Conservation (phyloP, 2,329 filamentous ascomycete species). For the Aspergillus proliferans region DNA sequence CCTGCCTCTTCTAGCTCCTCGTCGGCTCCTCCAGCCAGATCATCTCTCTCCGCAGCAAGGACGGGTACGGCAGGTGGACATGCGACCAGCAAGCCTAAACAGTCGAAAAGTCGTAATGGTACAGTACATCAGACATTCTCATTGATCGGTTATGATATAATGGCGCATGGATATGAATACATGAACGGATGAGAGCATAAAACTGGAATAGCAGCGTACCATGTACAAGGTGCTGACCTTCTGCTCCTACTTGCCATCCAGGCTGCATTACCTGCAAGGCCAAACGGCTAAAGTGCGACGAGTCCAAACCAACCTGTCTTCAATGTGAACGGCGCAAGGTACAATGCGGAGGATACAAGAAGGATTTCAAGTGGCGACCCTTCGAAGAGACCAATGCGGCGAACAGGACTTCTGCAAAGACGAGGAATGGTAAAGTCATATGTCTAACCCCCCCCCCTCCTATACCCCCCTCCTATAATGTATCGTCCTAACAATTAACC, state of each 20-base stretch:
- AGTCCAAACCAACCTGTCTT: conserved; percentile 61
- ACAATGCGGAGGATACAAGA: conserved; percentile 64
- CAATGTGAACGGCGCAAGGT: conserved; percentile 62
- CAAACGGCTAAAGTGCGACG: conserved; percentile 68
- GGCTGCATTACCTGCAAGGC: conserved; percentile 69
- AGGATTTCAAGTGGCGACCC: conserved; percentile 68
- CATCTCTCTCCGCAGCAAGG: conserved; percentile 3
- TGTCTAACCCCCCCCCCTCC: neutral
- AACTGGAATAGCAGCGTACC: neutral
- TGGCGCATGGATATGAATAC: conserved; percentile 3
- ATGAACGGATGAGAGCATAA: conserved; percentile 3
- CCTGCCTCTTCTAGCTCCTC: neutral
- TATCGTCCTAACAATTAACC: neutral
- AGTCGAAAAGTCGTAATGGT: conserved; percentile 72
- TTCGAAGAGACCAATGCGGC: conserved; percentile 59
- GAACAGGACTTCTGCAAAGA: conserved; percentile 30
- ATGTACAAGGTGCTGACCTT: conserved; percentile 24
- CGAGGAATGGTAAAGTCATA: conserved; percentile 39
- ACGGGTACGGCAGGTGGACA: conserved; percentile 1
- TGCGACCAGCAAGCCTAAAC: conserved; percentile 56
- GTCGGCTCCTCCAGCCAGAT: neutral
- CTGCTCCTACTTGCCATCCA: conserved; percentile 29
- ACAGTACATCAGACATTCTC: conserved; percentile 27
- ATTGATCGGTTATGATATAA: neutral
- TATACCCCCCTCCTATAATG: too few species aligned